These are phyloP conservation scores for Calendula officinalis DNA, from an alignment of 129 eudicot species.

Conservation along the genomic window DNA sequence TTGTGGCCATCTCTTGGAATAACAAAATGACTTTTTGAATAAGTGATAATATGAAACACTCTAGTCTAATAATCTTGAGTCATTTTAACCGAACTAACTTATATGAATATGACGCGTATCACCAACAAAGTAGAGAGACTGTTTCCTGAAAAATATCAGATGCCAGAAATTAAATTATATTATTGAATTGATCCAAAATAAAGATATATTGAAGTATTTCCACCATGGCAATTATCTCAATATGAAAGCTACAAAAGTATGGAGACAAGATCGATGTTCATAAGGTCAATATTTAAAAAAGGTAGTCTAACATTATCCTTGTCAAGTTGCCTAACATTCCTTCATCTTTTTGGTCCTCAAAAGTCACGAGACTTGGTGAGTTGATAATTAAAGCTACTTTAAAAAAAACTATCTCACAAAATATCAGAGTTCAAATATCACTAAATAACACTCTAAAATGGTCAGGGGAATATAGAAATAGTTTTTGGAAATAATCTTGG, in stretches of 20 bases:
- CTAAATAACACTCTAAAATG: no score
- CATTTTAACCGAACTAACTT: neutral
- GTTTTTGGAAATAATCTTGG: no score
- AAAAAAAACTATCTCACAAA: neutral
- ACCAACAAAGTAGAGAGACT: no score
- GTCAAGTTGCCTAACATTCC: conserved; percentile 36
- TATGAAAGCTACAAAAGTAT: conserved; percentile 19
- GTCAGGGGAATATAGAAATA: no score
- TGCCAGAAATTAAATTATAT: no score
- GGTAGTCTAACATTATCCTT: conserved; percentile 16
- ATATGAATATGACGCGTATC: neutral
- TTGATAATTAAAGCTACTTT: neutral
- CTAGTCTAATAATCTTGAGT: neutral
- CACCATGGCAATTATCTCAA: conserved; percentile 7
- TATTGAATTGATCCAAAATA: no score
- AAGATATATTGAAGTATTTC: neutral
- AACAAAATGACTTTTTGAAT: neutral
- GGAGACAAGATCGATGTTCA: conserved; percentile 20
- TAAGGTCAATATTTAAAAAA: conserved; percentile 2
- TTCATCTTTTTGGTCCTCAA: conserved; percentile 18
- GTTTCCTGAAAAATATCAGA: no score
- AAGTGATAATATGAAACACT: neutral
- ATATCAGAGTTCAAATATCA: no score
- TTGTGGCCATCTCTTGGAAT: conserved; percentile 22
- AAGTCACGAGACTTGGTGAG: neutral